These are phyloP conservation scores for Tulasnella sp. DNA, from an alignment of 768 basidiomycete species.

Conservation along the genomic window DNA sequence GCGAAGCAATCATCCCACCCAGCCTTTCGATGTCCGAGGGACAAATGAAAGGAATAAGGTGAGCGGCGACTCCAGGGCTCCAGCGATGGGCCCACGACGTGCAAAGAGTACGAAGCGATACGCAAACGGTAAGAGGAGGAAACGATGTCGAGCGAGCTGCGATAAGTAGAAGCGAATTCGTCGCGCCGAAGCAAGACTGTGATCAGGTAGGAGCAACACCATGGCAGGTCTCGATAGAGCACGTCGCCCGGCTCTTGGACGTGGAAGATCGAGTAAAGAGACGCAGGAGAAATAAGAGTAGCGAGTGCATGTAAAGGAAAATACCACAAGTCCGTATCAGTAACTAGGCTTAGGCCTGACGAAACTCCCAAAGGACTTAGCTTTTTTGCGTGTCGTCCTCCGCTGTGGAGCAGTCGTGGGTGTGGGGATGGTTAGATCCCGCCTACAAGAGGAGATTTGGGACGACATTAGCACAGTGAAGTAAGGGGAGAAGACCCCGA, in stretches of 20 bases:
- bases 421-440: background rate
- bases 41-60: background rate
- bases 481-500: background rate
- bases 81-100: background rate
- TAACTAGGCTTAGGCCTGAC: background rate
- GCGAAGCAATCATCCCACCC: background rate
- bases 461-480: background rate
- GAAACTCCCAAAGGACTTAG: background rate
- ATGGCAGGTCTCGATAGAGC: background rate
- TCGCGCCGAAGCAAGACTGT: background rate
- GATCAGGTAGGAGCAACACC: background rate
- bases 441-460: background rate
- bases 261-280: background rate
- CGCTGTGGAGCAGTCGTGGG: background rate
- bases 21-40: background rate
- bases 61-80: background rate
- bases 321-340: background rate
- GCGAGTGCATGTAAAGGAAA: background rate
- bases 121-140: background rate
- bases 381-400: background rate
- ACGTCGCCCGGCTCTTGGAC: background rate
- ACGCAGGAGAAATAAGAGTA: background rate
- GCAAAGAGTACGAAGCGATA: background rate
- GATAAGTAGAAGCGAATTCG: no score
- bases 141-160: background rate